These are phyloP conservation scores for Isoetes engelmannii DNA, from an alignment of 83 land plant species.

Conservation along the genomic window DNA sequence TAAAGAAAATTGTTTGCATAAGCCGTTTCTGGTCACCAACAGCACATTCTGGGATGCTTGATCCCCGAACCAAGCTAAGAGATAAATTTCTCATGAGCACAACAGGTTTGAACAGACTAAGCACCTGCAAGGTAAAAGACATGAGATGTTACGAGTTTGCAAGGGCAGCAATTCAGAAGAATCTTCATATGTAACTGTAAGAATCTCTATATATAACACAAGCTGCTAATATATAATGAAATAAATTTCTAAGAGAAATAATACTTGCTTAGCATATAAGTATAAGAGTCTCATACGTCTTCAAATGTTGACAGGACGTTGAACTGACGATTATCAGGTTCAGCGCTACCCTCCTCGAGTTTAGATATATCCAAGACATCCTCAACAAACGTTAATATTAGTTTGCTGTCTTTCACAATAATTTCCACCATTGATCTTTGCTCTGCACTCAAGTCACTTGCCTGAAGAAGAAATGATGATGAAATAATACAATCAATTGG, in stretches of 20 bases:
- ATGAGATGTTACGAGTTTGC: no score
- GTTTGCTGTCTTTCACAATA: slow-evolving; percentile 56
- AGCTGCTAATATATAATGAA: no score
- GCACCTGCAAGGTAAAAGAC: slow-evolving; percentile 41
- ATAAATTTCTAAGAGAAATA: not conserved
- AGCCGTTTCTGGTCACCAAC: not conserved
- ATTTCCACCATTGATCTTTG: slow-evolving; percentile 57
- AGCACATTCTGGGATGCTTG: slow-evolving; percentile 5
- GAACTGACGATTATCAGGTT: slow-evolving; percentile 52
- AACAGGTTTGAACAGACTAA: slow-evolving; percentile 75
- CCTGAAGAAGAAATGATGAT: slow-evolving; percentile 62
- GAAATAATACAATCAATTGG: slow-evolving; percentile 77
- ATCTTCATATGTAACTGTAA: not conserved
- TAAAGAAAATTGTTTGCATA: not conserved
- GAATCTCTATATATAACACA: no score
- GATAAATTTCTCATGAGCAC: slow-evolving; percentile 37
- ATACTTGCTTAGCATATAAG: not conserved
- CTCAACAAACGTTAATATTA: slow-evolving; percentile 55
- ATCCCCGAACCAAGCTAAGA: slow-evolving; percentile 8
- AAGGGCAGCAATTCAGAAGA: no score
- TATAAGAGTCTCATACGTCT: slow-evolving; percentile 31
- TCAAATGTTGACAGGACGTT: slow-evolving; percentile 48
- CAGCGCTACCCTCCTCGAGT: slow-evolving; percentile 47
- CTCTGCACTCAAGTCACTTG: slow-evolving; percentile 42
- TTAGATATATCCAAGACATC: slow-evolving; percentile 67